Evolutionary conservation across 345 rosid species (phyloP).

Genomic region (Durio zibethinus): DNA sequence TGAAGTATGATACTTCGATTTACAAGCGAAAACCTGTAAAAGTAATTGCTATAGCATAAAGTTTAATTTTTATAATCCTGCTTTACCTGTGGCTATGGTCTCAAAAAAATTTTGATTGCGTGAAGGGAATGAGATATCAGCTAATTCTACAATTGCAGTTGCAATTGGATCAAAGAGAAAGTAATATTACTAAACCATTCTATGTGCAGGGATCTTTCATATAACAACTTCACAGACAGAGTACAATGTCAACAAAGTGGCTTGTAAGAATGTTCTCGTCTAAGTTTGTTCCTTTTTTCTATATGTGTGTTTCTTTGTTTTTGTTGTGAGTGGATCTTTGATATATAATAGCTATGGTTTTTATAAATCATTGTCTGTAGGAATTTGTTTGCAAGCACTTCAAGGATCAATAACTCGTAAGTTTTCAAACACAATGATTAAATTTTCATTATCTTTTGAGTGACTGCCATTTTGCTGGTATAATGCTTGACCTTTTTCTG

Average conservation of each 20-base stretch:
- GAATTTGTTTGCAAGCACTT: conserved; percentile 39
- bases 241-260: background rate
- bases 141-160: no score
- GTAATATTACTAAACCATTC: background rate
- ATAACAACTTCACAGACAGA: conserved; percentile 18
- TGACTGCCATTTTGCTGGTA: background rate
- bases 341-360: background rate
- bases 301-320: background rate
- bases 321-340: background rate
- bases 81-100: background rate
- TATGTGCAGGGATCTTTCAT: conserved; percentile 32
- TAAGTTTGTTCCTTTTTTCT: no score
- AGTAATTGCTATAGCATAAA: background rate
- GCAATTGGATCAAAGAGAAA: background rate
- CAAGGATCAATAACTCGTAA: conserved; percentile 22
- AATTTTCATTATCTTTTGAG: background rate
- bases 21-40: background rate
- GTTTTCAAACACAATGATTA: background rate
- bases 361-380: conserved; percentile 12
- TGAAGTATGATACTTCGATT: background rate
- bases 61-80: background rate
- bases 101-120: background rate
- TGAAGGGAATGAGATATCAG: background rate
- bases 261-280: conserved; percentile 17
- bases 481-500: background rate